phyloP scores from a whole-genome alignment of 805 yeast species.

The Pichia heedii region DNA sequence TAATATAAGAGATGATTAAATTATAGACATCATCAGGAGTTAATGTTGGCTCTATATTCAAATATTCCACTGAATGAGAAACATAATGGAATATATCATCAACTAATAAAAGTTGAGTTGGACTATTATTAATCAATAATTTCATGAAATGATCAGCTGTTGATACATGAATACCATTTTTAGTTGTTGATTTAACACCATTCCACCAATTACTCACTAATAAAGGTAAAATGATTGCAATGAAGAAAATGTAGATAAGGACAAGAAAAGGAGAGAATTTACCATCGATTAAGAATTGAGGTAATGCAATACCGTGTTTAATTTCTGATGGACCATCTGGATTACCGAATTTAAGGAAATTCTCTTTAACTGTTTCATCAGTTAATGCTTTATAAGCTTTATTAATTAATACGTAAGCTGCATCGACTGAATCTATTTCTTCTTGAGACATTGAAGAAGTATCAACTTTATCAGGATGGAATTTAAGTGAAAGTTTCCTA shows the following conservation, averaged over 20 bases:
- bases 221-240: slow-evolving; percentile 73
- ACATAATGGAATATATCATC: slow-evolving; percentile 51
- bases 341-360: slow-evolving; percentile 82
- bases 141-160: slow-evolving; percentile 79
- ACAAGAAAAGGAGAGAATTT: slow-evolving; percentile 58
- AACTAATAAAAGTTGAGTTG: slow-evolving; percentile 54
- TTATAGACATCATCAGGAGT: slow-evolving; percentile 39
- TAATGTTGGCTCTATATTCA: slow-evolving; percentile 31
- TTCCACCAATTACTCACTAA: slow-evolving; percentile 89
- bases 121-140: slow-evolving; percentile 62
- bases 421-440: slow-evolving; percentile 54
- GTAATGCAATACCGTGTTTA: slow-evolving; percentile 90
- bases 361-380: slow-evolving; percentile 76
- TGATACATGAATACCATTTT: slow-evolving; percentile 68
- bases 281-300: slow-evolving; percentile 83
- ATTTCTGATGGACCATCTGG: slow-evolving; percentile 96
- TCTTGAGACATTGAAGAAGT: slow-evolving; percentile 47
- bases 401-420: slow-evolving; percentile 68
- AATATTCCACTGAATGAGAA: slow-evolving; percentile 59
- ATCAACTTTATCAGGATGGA: slow-evolving; percentile 88
- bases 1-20: slow-evolving; percentile 49
- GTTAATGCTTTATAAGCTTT: slow-evolving; percentile 94
- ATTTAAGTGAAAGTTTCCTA: slow-evolving; percentile 77
- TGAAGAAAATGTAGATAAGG: slow-evolving; percentile 52
- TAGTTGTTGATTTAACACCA: slow-evolving; percentile 68